Base-by-base conservation (phyloP, 768 basidiomycete species). In the Mrakia blollopis region DNA sequence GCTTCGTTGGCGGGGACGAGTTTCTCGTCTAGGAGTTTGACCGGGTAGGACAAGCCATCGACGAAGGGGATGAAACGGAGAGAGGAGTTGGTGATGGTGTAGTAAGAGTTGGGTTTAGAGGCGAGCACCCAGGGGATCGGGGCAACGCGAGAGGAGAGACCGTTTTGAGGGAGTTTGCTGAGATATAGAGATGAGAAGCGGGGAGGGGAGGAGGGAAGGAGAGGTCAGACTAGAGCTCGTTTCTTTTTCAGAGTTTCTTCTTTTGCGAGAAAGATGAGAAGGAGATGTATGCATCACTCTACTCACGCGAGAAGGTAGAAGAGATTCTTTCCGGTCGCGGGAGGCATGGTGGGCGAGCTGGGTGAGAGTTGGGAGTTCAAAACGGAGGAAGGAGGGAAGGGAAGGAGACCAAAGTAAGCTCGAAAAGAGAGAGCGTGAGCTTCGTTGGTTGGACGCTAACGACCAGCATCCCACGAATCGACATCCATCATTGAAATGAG, bases 131-230 rank as follows among this genome's bases (percentile, higher is more conserved):
- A 78, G 16, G 62, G 65, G 37, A 78, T 68, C 35, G 77, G 77
- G 13, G 77, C 77, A 11, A 78, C 73, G 28, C 73, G 63, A 8
- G 65, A 23, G 8, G 72, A 72, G 67, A 78, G 65, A 21, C 77
- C 77, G 61, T 78, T 71, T 37, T 78, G 72, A 28, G 77, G 77
- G 11, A 78, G 73, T 37, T 72, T 44, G 18, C 76, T 77, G 71
- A n/a, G 23, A 7, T 8, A 23, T 10, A 41, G 23, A n/a, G 32
- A 35, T n/a, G n/a, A n/a, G n/a, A n/a, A n/a, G n/a, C n/a, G n/a
- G n/a, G 35, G n/a, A 71, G 30, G 39, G n/a, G n/a, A n/a, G 57
- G 61, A 63, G 37, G 28, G 28, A 28, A 54, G 30, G 14, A 6
- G 16, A 11, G 50, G 63, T 35, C 16, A 57, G 50, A 10, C 14